phyloP scores from a whole-genome alignment of 129 eudicot species.

The Gnaphalium uliginosum region DNA sequence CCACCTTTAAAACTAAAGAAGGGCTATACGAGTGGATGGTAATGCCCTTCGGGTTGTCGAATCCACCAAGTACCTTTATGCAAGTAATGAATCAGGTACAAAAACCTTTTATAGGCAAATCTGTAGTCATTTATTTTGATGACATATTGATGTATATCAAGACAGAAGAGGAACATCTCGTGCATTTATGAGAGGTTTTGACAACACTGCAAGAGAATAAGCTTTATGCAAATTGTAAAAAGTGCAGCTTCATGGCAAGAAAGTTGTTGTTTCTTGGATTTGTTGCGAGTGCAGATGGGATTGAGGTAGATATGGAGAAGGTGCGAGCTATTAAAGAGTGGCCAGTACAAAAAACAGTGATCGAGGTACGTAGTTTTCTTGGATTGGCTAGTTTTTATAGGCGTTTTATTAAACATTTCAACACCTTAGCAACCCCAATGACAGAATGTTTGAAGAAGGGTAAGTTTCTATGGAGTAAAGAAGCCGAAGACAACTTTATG shows the following conservation, averaged over 20 bases:
- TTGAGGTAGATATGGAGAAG: neutral
- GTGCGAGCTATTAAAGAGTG: conserved; percentile 1
- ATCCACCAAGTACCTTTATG: too few relatives aligned
- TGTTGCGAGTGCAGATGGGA: neutral
- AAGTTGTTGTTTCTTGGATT: neutral
- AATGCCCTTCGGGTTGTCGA: too few relatives aligned
- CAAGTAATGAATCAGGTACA: neutral
- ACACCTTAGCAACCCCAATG: conserved; percentile 14
- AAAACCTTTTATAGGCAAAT: neutral
- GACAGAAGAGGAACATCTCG: neutral
- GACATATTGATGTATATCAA: conserved; percentile 14
- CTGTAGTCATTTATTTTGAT: conserved; percentile 19
- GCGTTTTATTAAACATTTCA: conserved; percentile 17
- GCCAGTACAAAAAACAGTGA: neutral
- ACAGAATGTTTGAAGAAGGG: neutral
- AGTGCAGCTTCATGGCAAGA: neutral
- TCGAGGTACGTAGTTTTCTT: conserved; percentile 16
- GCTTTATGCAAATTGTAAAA: neutral
- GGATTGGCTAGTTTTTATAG: conserved; percentile 17
- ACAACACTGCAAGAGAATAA: neutral
- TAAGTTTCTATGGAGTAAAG: neutral
- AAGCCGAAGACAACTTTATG: neutral
- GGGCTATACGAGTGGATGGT: neutral
- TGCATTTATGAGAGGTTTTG: neutral
- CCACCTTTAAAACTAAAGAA: neutral